These are phyloP conservation scores for Podila verticillata DNA, from an alignment of 192 early-diverging fungal species.

Conservation along the genomic window DNA sequence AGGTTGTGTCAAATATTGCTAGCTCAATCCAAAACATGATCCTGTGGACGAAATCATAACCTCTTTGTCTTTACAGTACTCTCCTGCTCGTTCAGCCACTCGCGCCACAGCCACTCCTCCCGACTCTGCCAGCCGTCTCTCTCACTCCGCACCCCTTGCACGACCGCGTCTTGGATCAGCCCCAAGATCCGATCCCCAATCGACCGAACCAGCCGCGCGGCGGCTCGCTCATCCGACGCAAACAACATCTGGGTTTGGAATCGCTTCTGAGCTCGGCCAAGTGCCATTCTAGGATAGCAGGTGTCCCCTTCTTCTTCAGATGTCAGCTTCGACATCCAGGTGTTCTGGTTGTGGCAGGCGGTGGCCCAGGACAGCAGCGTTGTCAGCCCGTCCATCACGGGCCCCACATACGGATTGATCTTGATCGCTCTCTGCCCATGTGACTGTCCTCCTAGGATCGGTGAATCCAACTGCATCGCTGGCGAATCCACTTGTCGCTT, in stretches of 20 bases:
- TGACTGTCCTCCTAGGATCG: background rate
- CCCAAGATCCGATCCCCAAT: conserved; percentile 18
- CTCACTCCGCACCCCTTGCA: conserved; percentile 9
- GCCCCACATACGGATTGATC: conserved; percentile 26
- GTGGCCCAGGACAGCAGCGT: conserved; percentile 18
- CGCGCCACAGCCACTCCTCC: conserved; percentile 41
- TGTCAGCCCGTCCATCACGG: conserved; percentile 11
- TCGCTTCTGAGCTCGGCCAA: no score
- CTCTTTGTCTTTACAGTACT: conserved; percentile 21
- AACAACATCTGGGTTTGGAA: conserved; percentile 25
- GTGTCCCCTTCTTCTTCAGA: background rate
- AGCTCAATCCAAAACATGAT: no score
- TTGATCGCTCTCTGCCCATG: background rate
- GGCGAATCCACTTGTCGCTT: background rate
- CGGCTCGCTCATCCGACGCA: conserved; percentile 21
- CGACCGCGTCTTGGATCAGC: background rate
- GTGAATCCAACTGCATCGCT: background rate
- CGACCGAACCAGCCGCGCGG: conserved; percentile 14
- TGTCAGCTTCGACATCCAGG: conserved; percentile 12
- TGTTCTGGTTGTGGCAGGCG: background rate
- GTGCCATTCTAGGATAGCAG: background rate
- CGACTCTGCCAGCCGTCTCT: conserved; percentile 25
- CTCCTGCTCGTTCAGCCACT: conserved; percentile 34
- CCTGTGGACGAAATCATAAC: no score
- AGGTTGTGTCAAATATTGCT: background rate